Base-by-base conservation (phyloP, 768 basidiomycete species). In the Inosperma sp. region DNA sequence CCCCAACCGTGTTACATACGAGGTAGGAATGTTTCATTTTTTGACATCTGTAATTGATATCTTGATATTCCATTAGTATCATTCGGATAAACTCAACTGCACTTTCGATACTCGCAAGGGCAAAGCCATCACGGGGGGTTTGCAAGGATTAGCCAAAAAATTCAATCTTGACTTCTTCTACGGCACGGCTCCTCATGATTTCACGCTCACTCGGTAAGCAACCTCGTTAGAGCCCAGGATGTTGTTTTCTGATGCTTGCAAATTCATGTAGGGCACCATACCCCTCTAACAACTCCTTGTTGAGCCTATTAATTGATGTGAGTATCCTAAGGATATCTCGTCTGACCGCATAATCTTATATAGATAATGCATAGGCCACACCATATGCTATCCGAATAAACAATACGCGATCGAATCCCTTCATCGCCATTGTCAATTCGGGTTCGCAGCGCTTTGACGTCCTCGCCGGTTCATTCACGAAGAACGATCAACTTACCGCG, bases 401-500 rank as follows among this genome's bases (percentile, higher is more conserved):
- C 70, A 86, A 86, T 64, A 70, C 79, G 2, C 79, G 85, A 21
- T 74, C 78, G 2, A 76, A 79, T 41, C 82, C 86, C 27, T 82
- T 76, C 56, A 69, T 88, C 56, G 78, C 86, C 63, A 78, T 89
- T 51, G 68, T 72, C 46, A 83, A 86, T 66, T 77, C 84, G 2
- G 84, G 78, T 9, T 78, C 73, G 9, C 72, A 81, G 58, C 80
- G 87, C 43, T 88, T 81, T 66, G 77, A 86, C 57, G 64, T 90
- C 44, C 82, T 80, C 60, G 57, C 73, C 2, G 89, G 89, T 2
- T 59, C 80, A 2, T 92, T 93, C 68, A 85, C 84, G 25, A 81
- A 81, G 64, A 87, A 91, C 62, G 88, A 93, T 64, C 83, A 89
- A 57, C 75, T 91, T 37, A 86, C 86, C 1, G 78, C 79, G 2